phyloP scores from a whole-genome alignment of 108 stramenopile species.

The Discostella pseudostelligera region DNA sequence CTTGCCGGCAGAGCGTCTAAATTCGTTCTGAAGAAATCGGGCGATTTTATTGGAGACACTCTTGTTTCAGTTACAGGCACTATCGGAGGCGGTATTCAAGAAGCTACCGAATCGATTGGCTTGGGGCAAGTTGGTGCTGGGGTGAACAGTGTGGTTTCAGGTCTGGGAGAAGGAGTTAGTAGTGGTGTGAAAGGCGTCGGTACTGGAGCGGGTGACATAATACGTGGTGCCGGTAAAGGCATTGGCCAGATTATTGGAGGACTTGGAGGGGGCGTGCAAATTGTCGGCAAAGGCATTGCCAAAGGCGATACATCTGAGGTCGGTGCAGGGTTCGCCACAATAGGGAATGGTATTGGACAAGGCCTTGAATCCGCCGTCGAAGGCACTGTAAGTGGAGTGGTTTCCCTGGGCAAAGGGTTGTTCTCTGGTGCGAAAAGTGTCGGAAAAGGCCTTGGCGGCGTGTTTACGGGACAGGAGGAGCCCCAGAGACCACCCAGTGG shows the following conservation, averaged over 20 bases:
- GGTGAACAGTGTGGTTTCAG: constrained; percentile 85
- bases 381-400: constrained; percentile 78
- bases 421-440: constrained; percentile 75
- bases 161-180: constrained; percentile 83
- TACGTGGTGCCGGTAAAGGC: constrained; percentile 82
- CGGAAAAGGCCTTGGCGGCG: constrained; percentile 73
- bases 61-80: constrained; percentile 52
- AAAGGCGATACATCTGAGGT: constrained; percentile 75
- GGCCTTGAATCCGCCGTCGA: constrained; percentile 75
- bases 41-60: constrained; percentile 69
- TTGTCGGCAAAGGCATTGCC: constrained; percentile 78
- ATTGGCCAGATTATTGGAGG: constrained; percentile 84
- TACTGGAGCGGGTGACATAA: constrained; percentile 68
- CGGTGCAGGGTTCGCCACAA: constrained; percentile 60
- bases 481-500: neutral
- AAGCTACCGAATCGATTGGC: constrained; percentile 66
- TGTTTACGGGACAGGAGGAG: constrained; percentile 36
- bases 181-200: constrained; percentile 80
- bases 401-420: constrained; percentile 72
- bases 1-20: constrained; percentile 75
- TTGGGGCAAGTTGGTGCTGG: constrained; percentile 75
- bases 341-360: constrained; percentile 73
- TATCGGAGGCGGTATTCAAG: constrained; percentile 77
- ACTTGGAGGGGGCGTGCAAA: constrained; percentile 69
- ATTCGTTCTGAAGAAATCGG: constrained; percentile 62